These are phyloP conservation scores for Hirsutella rhossiliensis DNA, from an alignment of 2,329 filamentous ascomycete species.

Conservation along the genomic window DNA sequence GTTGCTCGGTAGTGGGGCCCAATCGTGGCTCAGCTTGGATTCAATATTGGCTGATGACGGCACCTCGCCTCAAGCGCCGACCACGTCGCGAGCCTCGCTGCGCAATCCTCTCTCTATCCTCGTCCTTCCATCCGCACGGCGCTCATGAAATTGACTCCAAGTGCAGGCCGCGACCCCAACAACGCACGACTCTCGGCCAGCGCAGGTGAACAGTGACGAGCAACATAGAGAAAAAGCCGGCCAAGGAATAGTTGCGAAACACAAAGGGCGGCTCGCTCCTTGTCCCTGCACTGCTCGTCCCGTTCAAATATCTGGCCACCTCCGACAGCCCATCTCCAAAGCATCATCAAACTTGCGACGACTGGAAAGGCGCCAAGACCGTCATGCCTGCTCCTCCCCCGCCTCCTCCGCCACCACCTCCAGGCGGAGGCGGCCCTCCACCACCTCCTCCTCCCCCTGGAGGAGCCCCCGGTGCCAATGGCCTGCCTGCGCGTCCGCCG, in stretches of 20 bases:
- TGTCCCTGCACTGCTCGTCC: no score
- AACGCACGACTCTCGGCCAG: no score
- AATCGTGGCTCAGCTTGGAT: background rate
- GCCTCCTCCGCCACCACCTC: constrained; percentile 61
- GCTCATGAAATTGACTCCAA: no score
- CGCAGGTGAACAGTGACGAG: no score
- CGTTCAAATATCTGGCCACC: no score
- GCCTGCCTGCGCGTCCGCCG: constrained; percentile 45
- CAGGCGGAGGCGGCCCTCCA: constrained; percentile 48
- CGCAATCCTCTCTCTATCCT: background rate
- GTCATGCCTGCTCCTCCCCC: constrained; percentile 44
- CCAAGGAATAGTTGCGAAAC: no score
- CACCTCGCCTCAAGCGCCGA: background rate
- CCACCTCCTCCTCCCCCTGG: constrained; percentile 43
- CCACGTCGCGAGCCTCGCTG: background rate
- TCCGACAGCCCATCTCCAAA: no score
- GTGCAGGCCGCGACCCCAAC: no score
- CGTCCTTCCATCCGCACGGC: background rate
- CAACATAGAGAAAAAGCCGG: no score
- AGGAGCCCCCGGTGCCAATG: constrained; percentile 22
- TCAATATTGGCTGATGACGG: background rate
- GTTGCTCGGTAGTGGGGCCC: background rate
- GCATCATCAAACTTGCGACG: no score
- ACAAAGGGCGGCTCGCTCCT: no score
- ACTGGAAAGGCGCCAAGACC: no score